These are phyloP conservation scores for Paratinospora sagittata DNA, from an alignment of 164 flowering plant species.

Conservation along the genomic window DNA sequence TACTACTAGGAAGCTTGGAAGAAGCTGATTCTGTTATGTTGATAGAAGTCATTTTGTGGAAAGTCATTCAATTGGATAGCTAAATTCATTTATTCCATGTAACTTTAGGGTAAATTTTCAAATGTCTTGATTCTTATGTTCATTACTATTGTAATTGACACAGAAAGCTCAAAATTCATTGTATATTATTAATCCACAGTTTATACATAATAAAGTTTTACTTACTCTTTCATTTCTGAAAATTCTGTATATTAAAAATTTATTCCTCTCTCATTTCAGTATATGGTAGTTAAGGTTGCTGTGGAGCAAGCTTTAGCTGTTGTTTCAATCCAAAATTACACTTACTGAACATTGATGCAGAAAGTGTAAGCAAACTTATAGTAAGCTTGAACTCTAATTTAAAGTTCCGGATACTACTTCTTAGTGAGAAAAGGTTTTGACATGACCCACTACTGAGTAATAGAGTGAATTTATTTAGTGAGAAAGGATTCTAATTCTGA, in stretches of 20 bases:
- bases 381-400: too few relatives aligned
- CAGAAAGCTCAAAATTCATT: background rate
- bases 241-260: background rate
- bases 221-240: background rate
- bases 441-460: too few relatives aligned
- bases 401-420: too few relatives aligned
- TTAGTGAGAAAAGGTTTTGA: too few relatives aligned
- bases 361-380: too few relatives aligned
- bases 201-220: slow-evolving; percentile 1
- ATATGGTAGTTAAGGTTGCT: too few relatives aligned
- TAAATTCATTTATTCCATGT: background rate
- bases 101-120: background rate
- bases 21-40: background rate
- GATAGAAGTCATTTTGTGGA: background rate
- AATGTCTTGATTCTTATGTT: background rate
- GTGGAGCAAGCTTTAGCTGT: too few relatives aligned
- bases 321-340: too few relatives aligned
- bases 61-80: background rate
- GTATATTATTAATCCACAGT: background rate
- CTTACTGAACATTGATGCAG: too few relatives aligned
- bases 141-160: background rate
- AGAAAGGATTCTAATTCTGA: too few relatives aligned
- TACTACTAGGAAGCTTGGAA: background rate
- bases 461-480: too few relatives aligned
- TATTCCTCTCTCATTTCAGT: background rate